Percentiles rank a stretch among this genome's conserved stretches.
phyloP scores from a whole-genome alignment of 2,329 filamentous ascomycete species.

The Myriosclerotinia duriaeana region DNA sequence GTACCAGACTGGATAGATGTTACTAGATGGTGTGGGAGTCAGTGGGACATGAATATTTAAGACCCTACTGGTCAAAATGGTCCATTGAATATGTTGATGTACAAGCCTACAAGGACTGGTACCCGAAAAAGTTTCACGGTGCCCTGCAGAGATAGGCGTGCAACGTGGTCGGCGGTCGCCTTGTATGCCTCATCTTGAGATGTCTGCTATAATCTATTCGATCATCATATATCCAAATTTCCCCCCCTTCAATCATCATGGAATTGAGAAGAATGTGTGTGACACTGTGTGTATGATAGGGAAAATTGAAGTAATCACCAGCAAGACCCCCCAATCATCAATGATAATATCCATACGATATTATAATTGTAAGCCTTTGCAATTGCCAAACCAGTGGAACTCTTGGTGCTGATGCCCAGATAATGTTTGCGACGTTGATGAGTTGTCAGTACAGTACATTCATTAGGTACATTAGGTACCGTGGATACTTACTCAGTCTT shows the following conservation, averaged over 20 bases:
- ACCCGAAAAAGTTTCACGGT: conserved; percentile 27
- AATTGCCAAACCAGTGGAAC: conserved; percentile 1
- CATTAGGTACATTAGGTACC: background rate
- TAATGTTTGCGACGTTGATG: conserved; percentile 22
- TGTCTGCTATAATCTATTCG: background rate
- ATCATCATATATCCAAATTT: background rate
- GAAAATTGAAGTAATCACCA: background rate
- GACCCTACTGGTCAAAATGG: background rate
- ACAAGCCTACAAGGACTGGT: conserved; percentile 10
- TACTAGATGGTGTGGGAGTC: conserved; percentile 13
- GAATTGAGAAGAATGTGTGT: background rate
- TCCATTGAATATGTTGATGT: conserved; percentile 9
- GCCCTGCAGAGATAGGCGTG: conserved; percentile 30
- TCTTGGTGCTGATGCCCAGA: conserved; percentile 5
- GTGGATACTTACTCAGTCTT: too few relatives aligned
- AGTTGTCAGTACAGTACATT: conserved; percentile 18
- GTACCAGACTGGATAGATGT: conserved; percentile 4
- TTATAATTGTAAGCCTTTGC: conserved; percentile 1
- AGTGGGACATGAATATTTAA: background rate
- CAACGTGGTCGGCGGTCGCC: conserved; percentile 42
- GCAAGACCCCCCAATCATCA: background rate
- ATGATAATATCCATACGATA: background rate
- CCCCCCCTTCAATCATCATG: conserved; percentile 3
- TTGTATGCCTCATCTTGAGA: conserved; percentile 32
- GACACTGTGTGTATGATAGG: background rate